Base-by-base conservation (phyloP, 140 eudicot species). In the Erigeron philadelphicus region DNA sequence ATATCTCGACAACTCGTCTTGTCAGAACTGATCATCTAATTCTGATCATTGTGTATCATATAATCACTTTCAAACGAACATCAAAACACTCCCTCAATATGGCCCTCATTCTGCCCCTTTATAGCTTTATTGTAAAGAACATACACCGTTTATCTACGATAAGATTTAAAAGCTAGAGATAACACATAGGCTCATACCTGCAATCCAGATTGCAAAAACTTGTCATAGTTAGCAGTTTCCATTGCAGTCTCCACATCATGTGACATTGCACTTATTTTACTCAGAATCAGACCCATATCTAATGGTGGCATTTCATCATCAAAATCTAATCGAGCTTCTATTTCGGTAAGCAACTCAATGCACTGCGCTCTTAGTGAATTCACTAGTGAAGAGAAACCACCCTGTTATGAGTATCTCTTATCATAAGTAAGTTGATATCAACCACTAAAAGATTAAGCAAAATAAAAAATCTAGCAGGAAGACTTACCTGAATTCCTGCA, bases 221-320 rank as follows among this genome's bases (percentile, higher is more conserved):
- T 89, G 83, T 89, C 99, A 72, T 89, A 84, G 49, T 94, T 87
- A 47, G 99, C 95, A n/a, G 96, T 94, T 87, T 87, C 90, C 79
- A 94, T 70, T 17, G 95, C 95, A 72, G 63, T 77, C 65, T 87
- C 86, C 35, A 94, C 90, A 38, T 85, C 90, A 61, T 75, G 78
- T 54, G 86, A 67, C 99, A 94, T 89, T 8, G 67, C 70, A n/a
- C 74, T 78, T 67, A 89, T 80, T 67, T 75, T 87, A 40, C 68
- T 68, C 75, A 69, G 70, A 12, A 80, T 71, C 31, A 79, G 65
- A 44, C 75, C 83, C 64, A 80, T 8, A 46, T 94, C 89, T 18
- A 94, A 45, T 18, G 96, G 97, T 40, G 99, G 95, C 99, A 94
- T 89, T 80, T 94, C 99, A 84, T 94, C 99, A 40, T 94, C 99